These are phyloP conservation scores for Tulasnella sp. DNA, from an alignment of 768 basidiomycete genomes.

Conservation along the genomic window DNA sequence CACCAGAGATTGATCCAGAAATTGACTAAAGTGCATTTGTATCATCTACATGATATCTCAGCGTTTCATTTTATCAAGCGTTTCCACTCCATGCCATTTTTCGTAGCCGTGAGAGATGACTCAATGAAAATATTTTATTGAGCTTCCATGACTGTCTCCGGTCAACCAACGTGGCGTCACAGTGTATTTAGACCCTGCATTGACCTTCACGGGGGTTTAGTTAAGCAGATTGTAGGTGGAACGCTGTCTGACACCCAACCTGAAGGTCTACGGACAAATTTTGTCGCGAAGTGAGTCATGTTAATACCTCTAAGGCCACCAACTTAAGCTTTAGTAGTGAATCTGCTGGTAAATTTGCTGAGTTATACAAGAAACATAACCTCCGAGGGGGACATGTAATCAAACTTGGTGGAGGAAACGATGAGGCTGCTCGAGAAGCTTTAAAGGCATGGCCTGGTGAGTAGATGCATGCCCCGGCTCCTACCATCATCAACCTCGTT, in stretches of 20 bases:
- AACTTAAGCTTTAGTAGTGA: background rate
- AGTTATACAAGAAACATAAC: conserved; percentile 53
- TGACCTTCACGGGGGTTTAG: conserved; percentile 87
- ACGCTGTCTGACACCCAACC: conserved; percentile 63
- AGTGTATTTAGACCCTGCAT: conserved; percentile 84
- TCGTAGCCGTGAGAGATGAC: too few relatives aligned
- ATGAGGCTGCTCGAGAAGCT: conserved; percentile 75
- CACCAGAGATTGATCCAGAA: too few relatives aligned
- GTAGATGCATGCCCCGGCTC: too few relatives aligned
- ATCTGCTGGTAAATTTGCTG: conserved; percentile 65
- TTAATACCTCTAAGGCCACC: background rate
- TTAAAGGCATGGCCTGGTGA: conserved; percentile 71
- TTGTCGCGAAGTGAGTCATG: conserved; percentile 64
- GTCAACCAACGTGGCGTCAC: too few relatives aligned
- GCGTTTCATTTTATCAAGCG: too few relatives aligned
- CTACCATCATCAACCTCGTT: too few relatives aligned
- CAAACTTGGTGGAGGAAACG: conserved; percentile 84
- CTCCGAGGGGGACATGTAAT: conserved; percentile 90
- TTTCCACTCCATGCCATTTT: too few relatives aligned
- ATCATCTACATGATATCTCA: too few relatives aligned
- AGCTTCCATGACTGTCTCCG: too few relatives aligned
- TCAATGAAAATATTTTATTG: too few relatives aligned
- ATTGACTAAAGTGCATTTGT: too few relatives aligned
- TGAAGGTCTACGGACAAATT: conserved; percentile 65
- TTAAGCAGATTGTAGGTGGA: conserved; percentile 97